phyloP scores from a whole-genome alignment of 2,329 filamentous ascomycete species.

The Claviceps paspali region DNA sequence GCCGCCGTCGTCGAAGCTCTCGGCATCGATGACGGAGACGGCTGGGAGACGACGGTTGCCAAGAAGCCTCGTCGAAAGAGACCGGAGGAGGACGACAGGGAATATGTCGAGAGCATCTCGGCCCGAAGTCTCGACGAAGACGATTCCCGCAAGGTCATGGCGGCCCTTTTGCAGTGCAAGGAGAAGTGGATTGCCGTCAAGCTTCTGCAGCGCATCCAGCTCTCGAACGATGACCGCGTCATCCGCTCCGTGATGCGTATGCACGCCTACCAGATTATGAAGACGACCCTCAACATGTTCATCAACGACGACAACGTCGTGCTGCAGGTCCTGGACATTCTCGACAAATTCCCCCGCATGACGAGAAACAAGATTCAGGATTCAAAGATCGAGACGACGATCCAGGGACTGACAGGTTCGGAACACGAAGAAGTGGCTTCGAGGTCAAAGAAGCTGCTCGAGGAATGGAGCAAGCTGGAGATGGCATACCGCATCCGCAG shows the following conservation, averaged over 20 bases:
- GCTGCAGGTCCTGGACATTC: slow-evolving; percentile 75
- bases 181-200: slow-evolving; percentile 99
- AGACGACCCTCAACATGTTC: slow-evolving; percentile 72
- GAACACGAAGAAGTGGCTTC: slow-evolving; percentile 61
- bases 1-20: slow-evolving; percentile 84
- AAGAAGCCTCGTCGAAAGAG: slow-evolving; percentile 92
- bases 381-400: slow-evolving; percentile 78
- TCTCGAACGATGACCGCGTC: slow-evolving; percentile 72
- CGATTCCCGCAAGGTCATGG: slow-evolving; percentile 88
- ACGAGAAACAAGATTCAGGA: slow-evolving; percentile 96
- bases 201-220: slow-evolving; percentile 74
- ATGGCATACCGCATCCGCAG: slow-evolving; percentile 85
- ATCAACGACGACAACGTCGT: slow-evolving; percentile 81
- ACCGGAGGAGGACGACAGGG: slow-evolving; percentile 78
- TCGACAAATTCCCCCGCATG: slow-evolving; percentile 75
- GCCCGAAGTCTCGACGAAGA: slow-evolving; percentile 65
- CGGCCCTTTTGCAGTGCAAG: slow-evolving; percentile 90
- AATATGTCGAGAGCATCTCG: slow-evolving; percentile 83
- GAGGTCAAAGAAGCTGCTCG: slow-evolving; percentile 55
- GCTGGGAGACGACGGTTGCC: slow-evolving; percentile 79
- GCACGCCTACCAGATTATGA: slow-evolving; percentile 93
- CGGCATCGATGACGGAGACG: slow-evolving; percentile 82
- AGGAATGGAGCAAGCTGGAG: slow-evolving; percentile 80
- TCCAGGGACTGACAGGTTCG: slow-evolving; percentile 51
- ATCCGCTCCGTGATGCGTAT: slow-evolving; percentile 82